Percentiles rank a stretch among this genome's conserved stretches.
These are phyloP conservation scores for Venturia asperata DNA, from an alignment of 2,329 filamentous ascomycete species.

Conservation along the genomic window DNA sequence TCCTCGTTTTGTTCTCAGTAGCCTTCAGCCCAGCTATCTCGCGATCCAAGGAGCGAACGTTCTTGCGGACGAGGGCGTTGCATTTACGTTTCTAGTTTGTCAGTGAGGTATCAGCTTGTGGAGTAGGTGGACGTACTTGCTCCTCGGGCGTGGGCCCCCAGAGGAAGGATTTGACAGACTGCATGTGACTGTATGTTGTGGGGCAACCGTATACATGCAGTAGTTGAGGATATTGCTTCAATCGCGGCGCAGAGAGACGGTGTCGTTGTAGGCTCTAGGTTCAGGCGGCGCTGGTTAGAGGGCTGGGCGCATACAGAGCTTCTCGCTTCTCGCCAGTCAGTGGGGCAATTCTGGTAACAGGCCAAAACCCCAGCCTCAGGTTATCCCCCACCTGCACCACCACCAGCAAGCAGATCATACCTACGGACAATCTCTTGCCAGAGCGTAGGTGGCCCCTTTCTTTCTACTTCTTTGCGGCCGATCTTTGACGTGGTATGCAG, in stretches of 20 bases:
- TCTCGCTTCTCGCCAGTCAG: not conserved
- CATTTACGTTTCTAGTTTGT: constrained; percentile 83
- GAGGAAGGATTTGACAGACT: constrained; percentile 78
- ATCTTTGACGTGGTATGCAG: not conserved
- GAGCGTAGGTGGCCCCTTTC: too few species aligned
- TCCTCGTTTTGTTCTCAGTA: constrained; percentile 69
- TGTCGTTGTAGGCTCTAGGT: not conserved
- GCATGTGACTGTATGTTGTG: constrained; percentile 51
- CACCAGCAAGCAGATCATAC: not conserved
- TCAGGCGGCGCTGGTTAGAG: not conserved
- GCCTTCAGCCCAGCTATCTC: constrained; percentile 74
- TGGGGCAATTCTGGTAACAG: not conserved
- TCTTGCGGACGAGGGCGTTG: constrained; percentile 79
- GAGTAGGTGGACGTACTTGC: constrained; percentile 55
- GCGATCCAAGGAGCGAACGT: constrained; percentile 89
- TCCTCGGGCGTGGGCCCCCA: constrained; percentile 87
- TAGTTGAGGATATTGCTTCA: not conserved
- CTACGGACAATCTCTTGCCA: too few species aligned
- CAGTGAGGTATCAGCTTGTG: constrained; percentile 11
- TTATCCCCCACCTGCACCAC: not conserved
- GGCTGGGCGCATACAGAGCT: not conserved
- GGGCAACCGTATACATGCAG: not conserved
- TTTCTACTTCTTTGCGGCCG: too few species aligned
- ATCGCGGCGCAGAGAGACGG: not conserved
- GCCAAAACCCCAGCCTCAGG: not conserved